Conservation (phyloP, 495 filamentous ascomycete species). For the Hypoxylon fragiforme region DNA sequence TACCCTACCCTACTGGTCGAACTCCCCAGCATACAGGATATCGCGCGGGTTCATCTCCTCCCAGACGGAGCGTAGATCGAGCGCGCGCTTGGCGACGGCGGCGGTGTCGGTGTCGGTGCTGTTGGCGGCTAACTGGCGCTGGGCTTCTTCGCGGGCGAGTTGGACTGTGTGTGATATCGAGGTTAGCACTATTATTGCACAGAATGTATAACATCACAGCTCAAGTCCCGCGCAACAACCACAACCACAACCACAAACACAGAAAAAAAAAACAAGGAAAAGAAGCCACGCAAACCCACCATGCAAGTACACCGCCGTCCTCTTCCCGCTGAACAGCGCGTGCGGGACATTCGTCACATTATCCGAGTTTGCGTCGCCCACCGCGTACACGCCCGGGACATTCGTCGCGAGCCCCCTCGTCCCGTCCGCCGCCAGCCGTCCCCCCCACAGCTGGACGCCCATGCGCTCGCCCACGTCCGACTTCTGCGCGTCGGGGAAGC, state of each 20-base stretch:
- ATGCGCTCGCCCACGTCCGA: slow-evolving; percentile 41
- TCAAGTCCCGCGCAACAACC: no score
- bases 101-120: slow-evolving; percentile 24
- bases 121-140: slow-evolving; percentile 23
- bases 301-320: slow-evolving; percentile 58
- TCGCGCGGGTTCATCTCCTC: slow-evolving; percentile 32
- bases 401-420: slow-evolving; percentile 48
- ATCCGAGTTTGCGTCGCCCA: slow-evolving; percentile 62
- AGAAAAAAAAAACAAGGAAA: neutral
- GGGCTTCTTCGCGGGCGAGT: slow-evolving; percentile 34
- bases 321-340: slow-evolving; percentile 61
- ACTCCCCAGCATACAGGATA: slow-evolving; percentile 35
- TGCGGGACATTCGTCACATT: slow-evolving; percentile 63
- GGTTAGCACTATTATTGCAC: no score
- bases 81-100: slow-evolving; percentile 12
- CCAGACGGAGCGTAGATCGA: slow-evolving; percentile 34
- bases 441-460: slow-evolving; percentile 47
- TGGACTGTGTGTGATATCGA: slow-evolving; percentile 27
- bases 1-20: slow-evolving; percentile 29
- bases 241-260: no score
- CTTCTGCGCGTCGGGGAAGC: slow-evolving; percentile 52
- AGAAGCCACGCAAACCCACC: slow-evolving; percentile 41
- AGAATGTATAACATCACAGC: no score
- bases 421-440: slow-evolving; percentile 50
- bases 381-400: slow-evolving; percentile 54